Evolutionary conservation across 306 rosid species (phyloP), one percentile per base, ranked within the genome.

Genomic region (Dicorynia guianensis): DNA sequence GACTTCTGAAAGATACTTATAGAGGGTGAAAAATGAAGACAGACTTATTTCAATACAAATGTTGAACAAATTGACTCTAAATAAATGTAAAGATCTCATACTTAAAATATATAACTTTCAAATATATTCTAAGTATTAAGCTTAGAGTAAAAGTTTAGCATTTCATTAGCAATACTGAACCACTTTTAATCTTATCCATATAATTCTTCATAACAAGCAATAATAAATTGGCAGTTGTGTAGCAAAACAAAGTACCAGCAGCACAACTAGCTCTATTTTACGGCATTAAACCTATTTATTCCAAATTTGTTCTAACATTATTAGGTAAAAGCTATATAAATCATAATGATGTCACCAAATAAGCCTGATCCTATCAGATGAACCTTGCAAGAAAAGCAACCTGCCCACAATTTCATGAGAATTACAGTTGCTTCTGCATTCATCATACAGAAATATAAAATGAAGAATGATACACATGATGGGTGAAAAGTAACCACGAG

Each of bases 241-340:
- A 33, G 33, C 66, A 33, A 54, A 68, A 67, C 55, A 59, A 35
- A 49, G n/a, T 38, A 53, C 59, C 19, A 77, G 63, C 39, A 40
- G 50, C 36, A 42, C 58, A 78, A 63, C 59, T 53, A 65, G 44
- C 67, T 34, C 30, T 43, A 72, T 25, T 11, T 44, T 9, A 14
- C 42, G 20, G 30, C 30, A 25, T 25, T 25, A 25, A 25, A 25
- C 30, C 30, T 25, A 25, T 25, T 25, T 25, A 25, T 25, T 25
- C 30, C 30, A 25, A 25, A 1, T 25, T 25, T 2, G 30, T 25
- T 25, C 30, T 25, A 1, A 25, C 30, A 25, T 25, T 25, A 25
- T 25, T 25, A 25, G 30, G 30, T 2, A 25, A 25, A 25, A 25
- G 30, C 1, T 25, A 25, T 25, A 25, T 25, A 25, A 25, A 25